Percentiles rank a stretch among this genome's conserved stretches.
These are phyloP conservation scores for Toxicodendron radicans DNA, from an alignment of 345 rosid species.

Conservation along the genomic window DNA sequence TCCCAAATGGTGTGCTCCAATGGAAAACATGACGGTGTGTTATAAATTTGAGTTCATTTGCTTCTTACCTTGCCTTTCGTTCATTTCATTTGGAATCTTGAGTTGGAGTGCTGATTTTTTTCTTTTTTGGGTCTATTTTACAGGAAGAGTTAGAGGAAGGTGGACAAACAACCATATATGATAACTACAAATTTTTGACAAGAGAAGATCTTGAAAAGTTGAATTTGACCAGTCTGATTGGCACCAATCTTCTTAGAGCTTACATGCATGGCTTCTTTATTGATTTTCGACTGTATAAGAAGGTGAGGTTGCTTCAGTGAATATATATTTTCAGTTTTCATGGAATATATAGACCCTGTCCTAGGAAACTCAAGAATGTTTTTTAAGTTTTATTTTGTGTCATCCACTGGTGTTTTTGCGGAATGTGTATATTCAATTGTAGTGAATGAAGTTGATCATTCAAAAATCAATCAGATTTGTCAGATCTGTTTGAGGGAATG, in stretches of 20 bases:
- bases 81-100: conserved; percentile 11
- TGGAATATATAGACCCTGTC: neutral
- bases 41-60: conserved; percentile 10
- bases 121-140: conserved; percentile 19
- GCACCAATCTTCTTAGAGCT: conserved; percentile 91
- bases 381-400: neutral
- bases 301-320: conserved; percentile 41
- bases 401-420: neutral
- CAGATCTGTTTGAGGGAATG: neutral
- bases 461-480: neutral
- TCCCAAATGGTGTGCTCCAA: conserved; percentile 85
- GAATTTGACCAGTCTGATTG: conserved; percentile 76
- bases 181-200: conserved; percentile 81
- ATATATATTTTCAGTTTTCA: neutral
- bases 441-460: neutral
- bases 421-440: neutral
- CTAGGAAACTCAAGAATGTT: neutral
- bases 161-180: conserved; percentile 77
- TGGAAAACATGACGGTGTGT: conserved; percentile 75
- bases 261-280: conserved; percentile 92
- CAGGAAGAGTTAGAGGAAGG: conserved; percentile 98
- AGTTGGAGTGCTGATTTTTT: neutral
- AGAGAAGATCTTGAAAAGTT: conserved; percentile 84
- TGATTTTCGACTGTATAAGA: conserved; percentile 69
- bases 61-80: conserved; percentile 4